phyloP scores from a whole-genome alignment of 2,329 filamentous ascomycete genomes.

The Chaetomium sp. region DNA sequence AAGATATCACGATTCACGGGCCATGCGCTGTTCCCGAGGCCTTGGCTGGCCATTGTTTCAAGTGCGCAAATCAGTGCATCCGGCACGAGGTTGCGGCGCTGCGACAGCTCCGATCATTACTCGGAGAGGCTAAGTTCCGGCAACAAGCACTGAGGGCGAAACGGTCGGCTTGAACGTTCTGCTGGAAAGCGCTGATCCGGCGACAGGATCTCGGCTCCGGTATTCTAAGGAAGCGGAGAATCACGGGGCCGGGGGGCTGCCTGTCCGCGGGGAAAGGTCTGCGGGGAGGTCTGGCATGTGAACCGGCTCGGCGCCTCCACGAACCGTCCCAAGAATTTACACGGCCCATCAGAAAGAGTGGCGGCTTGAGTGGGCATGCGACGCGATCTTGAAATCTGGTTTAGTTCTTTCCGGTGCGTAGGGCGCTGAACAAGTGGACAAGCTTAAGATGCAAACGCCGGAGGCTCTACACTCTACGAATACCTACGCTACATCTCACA shows the following conservation, averaged over 20 bases:
- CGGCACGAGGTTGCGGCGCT: conserved; percentile 6
- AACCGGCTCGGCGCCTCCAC: conserved; percentile 6
- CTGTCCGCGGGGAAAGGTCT: neutral
- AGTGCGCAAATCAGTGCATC: conserved; percentile 17
- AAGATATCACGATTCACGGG: neutral
- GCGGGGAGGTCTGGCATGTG: neutral
- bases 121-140: conserved; percentile 11
- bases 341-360: neutral
- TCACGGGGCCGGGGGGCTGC: neutral
- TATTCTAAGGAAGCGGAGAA: neutral
- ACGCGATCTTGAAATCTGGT: too few species aligned
- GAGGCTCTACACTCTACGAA: too few species aligned
- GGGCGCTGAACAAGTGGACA: too few species aligned
- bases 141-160: conserved; percentile 9
- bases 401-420: too few species aligned
- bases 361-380: too few species aligned
- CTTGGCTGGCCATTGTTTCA: conserved; percentile 17
- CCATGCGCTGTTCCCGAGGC: conserved; percentile 3
- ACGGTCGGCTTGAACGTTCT: conserved; percentile 1
- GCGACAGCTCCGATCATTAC: conserved; percentile 16
- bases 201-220: conserved; percentile 6
- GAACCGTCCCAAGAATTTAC: neutral
- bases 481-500: too few species aligned
- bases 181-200: conserved; percentile 9
- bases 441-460: too few species aligned